Conservation (phyloP, 495 filamentous ascomycete genomes). For the Xylaria telfairii region DNA sequence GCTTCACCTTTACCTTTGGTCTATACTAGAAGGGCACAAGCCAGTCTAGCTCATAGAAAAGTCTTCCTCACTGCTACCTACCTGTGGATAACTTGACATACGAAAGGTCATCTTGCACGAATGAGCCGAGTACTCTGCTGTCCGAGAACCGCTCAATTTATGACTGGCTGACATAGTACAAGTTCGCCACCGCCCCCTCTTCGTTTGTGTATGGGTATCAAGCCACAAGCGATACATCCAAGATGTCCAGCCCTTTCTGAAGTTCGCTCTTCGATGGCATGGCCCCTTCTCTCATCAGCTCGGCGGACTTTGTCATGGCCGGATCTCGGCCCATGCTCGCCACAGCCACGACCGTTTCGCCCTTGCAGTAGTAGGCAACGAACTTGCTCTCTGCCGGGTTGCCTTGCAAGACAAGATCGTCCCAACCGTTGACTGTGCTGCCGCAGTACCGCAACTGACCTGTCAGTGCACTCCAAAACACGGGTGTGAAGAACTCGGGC, state of each 20-base stretch:
- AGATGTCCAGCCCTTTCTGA: constrained; percentile 72
- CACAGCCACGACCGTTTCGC: constrained; percentile 88
- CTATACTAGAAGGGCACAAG: neutral
- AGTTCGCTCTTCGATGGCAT: constrained; percentile 87
- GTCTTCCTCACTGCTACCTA: neutral
- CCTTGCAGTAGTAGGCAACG: constrained; percentile 85
- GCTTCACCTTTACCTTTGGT: neutral
- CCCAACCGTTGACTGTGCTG: constrained; percentile 78
- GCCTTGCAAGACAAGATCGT: constrained; percentile 80
- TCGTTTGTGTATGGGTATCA: neutral
- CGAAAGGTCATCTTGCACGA: neutral
- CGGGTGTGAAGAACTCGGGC: constrained; percentile 80
- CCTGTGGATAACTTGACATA: neutral
- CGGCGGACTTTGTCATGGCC: constrained; percentile 78
- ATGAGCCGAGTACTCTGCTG: neutral
- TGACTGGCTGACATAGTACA: neutral
- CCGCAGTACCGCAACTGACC: constrained; percentile 91
- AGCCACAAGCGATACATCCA: constrained; percentile 53
- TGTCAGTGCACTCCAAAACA: constrained; percentile 96
- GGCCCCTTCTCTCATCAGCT: constrained; percentile 80
- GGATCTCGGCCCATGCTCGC: constrained; percentile 92
- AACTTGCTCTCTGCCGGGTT: constrained; percentile 83
- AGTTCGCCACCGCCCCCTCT: neutral
- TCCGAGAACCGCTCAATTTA: neutral
- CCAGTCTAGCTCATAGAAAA: neutral